phyloP scores from a whole-genome alignment of 106 monocot genomes.

The Dioscorea dumetorum region DNA sequence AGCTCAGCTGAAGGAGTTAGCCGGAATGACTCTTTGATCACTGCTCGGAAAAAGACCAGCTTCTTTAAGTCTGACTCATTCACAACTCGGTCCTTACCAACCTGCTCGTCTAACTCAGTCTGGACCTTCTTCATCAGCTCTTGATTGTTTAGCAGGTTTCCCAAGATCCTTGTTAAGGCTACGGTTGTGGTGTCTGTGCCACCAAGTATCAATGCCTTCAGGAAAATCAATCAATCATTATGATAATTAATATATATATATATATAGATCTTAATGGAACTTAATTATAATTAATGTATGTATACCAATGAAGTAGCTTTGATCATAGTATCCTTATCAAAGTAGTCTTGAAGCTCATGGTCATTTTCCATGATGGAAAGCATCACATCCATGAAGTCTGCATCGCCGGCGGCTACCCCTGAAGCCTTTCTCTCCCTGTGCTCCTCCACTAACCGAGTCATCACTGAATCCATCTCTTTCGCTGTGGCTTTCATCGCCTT shows the following conservation, averaged over 20 bases:
- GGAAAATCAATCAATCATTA: too few species aligned
- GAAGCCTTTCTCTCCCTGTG: constrained; percentile 8
- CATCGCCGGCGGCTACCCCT: not conserved
- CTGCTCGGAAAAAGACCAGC: constrained; percentile 23
- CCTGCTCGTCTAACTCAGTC: constrained; percentile 23
- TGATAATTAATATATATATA: not conserved
- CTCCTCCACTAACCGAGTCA: constrained; percentile 18
- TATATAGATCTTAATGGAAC: not conserved
- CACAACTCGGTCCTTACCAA: constrained; percentile 18
- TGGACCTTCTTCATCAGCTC: constrained; percentile 15
- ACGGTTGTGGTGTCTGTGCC: constrained; percentile 22
- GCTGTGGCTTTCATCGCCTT: constrained; percentile 19
- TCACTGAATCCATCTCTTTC: constrained; percentile 12
- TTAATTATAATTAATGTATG: not conserved
- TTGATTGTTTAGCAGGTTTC: constrained; percentile 9
- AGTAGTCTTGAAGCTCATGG: not conserved
- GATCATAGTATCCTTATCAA: constrained; percentile 13
- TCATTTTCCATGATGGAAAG: constrained; percentile 9
- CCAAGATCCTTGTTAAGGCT: constrained; percentile 17
- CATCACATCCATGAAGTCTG: constrained; percentile 33
- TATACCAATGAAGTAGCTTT: constrained; percentile 31
- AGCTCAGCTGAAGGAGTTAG: constrained; percentile 18
- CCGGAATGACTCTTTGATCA: constrained; percentile 28
- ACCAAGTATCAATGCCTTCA: constrained; percentile 18
- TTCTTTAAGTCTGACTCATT: constrained; percentile 29